Conservation (phyloP, 768 basidiomycete species). For the Gyrodon lividus region DNA sequence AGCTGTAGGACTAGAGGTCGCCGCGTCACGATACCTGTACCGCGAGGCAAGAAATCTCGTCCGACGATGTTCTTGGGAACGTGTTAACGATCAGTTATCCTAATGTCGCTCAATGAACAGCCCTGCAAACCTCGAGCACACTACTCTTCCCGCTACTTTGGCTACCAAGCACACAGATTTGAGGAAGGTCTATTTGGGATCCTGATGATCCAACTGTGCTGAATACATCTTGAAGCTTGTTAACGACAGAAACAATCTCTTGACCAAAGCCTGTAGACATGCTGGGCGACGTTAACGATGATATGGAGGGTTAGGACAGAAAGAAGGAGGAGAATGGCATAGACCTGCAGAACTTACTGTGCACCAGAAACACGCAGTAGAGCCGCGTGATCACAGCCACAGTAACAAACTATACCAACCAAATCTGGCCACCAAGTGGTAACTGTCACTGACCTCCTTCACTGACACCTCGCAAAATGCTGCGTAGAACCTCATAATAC, state of each 20-base stretch:
- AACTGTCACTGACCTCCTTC: too few species aligned
- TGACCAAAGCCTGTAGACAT: conserved; percentile 68
- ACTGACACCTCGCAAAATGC: background rate
- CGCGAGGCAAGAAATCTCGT: conserved; percentile 97
- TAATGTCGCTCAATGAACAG: background rate
- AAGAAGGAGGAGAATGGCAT: conserved; percentile 11
- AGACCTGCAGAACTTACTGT: conserved; percentile 4
- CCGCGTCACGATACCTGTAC: conserved; percentile 97
- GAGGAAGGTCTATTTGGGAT: conserved; percentile 82
- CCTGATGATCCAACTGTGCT: conserved; percentile 77
- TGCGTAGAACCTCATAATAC: background rate
- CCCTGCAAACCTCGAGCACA: conserved; percentile 71
- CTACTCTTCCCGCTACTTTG: conserved; percentile 94
- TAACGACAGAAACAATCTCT: conserved; percentile 79
- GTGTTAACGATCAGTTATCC: conserved; percentile 9
- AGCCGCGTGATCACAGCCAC: conserved; percentile 27
- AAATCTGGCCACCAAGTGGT: background rate
- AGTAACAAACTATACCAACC: conserved; percentile 4
- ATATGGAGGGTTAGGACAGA: conserved; percentile 14
- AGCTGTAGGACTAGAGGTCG: conserved; percentile 96
- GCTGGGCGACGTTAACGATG: conserved; percentile 14
- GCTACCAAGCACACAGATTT: conserved; percentile 89
- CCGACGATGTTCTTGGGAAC: conserved; percentile 87
- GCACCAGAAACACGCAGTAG: conserved; percentile 21
- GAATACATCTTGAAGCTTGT: conserved; percentile 92